Conservation (phyloP, 768 basidiomycete species). For the Serendipita indica region DNA sequence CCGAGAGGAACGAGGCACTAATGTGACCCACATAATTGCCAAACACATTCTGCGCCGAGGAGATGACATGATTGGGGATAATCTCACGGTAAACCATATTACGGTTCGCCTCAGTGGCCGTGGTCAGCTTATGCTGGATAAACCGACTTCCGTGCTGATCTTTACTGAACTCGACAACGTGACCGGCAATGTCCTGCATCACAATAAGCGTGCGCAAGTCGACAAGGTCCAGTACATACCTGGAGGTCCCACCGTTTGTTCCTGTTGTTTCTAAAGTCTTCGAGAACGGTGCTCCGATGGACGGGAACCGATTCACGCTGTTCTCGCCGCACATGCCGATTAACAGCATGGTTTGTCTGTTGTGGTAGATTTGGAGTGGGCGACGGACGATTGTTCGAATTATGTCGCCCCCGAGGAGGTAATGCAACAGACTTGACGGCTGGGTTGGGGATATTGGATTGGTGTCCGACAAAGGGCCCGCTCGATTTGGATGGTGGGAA, state of each 20-base stretch:
- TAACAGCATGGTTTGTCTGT: neutral
- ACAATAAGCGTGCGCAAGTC: neutral
- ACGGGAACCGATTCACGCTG: neutral
- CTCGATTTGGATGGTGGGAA: no score
- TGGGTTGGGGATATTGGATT: neutral
- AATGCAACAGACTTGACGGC: neutral
- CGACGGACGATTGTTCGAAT: neutral
- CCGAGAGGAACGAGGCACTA: neutral
- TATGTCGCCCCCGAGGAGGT: neutral
- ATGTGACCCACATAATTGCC: slow-evolving; percentile 71
- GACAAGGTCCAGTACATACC: slow-evolving; percentile 31
- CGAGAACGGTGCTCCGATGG: slow-evolving; percentile 54
- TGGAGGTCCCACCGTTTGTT: slow-evolving; percentile 65
- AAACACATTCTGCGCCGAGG: slow-evolving; percentile 82
- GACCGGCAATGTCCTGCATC: slow-evolving; percentile 65
- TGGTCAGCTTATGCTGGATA: slow-evolving; percentile 77
- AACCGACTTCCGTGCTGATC: slow-evolving; percentile 98
- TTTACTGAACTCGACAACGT: slow-evolving; percentile 78
- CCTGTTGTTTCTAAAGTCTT: slow-evolving; percentile 75
- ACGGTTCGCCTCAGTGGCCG: slow-evolving; percentile 63
- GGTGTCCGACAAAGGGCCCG: no score
- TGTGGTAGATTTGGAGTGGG: neutral
- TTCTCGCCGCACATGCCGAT: neutral
- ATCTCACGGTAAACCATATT: slow-evolving; percentile 77
- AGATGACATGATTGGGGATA: slow-evolving; percentile 54